Evolutionary conservation across 768 basidiomycete species (phyloP).

Genomic region (Cystofilobasidium bisporidii): DNA sequence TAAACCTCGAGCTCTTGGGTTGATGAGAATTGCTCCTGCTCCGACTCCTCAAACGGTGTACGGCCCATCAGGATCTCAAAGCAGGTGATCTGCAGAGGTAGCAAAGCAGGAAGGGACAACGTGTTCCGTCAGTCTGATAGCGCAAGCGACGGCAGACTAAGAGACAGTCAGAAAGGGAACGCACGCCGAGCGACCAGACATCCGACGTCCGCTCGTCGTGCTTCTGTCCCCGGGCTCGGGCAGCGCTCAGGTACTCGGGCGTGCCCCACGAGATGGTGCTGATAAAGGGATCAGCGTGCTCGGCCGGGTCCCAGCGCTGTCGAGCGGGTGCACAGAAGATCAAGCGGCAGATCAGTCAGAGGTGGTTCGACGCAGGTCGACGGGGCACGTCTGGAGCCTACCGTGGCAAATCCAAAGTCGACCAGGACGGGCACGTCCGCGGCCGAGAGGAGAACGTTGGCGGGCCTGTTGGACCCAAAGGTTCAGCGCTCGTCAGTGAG

Average conservation of each 20-base stretch:
- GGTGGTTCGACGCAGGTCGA: no score
- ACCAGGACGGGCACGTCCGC: slow-evolving; percentile 70
- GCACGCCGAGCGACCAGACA: slow-evolving; percentile 43
- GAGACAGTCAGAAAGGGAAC: no score
- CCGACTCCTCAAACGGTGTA: slow-evolving; percentile 64
- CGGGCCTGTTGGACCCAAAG: slow-evolving; percentile 63
- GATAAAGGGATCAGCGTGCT: slow-evolving; percentile 30
- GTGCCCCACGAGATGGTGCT: slow-evolving; percentile 53
- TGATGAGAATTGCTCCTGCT: slow-evolving; percentile 65
- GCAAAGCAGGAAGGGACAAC: no score
- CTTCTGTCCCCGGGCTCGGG: slow-evolving; percentile 72
- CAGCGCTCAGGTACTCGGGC: slow-evolving; percentile 90
- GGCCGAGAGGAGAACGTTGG: slow-evolving; percentile 78
- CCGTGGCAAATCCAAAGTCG: slow-evolving; percentile 93
- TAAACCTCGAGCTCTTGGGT: slow-evolving; percentile 77
- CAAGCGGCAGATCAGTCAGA: no score
- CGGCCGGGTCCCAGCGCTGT: not conserved
- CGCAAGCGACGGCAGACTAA: no score
- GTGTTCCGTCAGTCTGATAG: no score
- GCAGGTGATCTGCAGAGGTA: slow-evolving; percentile 68
- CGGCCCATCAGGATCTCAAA: slow-evolving; percentile 89
- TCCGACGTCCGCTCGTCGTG: slow-evolving; percentile 91
- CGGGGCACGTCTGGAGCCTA: no score
- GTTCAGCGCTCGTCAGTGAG: no score
- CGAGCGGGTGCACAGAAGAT: not conserved